Percentiles rank a stretch among this genome's conserved stretches.
Conservation (phyloP, 2,329 filamentous ascomycete genomes). For the Penicillium corylophilum region DNA sequence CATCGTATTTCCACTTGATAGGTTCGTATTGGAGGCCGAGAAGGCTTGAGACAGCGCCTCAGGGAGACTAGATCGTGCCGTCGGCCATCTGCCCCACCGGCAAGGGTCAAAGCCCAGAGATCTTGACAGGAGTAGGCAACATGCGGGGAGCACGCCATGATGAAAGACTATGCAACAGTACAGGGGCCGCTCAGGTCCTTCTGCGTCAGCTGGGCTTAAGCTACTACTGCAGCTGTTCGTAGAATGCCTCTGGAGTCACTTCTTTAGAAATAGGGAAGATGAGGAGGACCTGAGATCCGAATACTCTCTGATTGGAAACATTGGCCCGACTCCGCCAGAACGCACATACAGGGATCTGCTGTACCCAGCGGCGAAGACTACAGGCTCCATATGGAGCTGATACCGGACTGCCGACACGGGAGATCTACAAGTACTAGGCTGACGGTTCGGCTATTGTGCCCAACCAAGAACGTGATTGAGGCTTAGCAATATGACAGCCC, state of each 20-base stretch:
- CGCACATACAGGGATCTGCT: background rate
- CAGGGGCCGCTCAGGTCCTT: background rate
- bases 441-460: background rate
- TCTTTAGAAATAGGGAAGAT: background rate
- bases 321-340: background rate
- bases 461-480: background rate
- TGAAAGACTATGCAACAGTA: background rate
- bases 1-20: background rate
- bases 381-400: background rate
- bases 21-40: background rate
- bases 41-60: no score
- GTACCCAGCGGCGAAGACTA: background rate
- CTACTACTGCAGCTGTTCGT: background rate
- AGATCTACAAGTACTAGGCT: background rate
- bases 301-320: background rate
- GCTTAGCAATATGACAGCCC: constrained; percentile 9
- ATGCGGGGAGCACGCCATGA: background rate
- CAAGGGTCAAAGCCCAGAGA: background rate
- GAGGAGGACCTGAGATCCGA: background rate
- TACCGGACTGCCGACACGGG: background rate
- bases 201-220: background rate
- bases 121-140: background rate
- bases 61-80: background rate
- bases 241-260: background rate
- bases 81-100: background rate